Evolutionary conservation across 108 stramenopile genomes (phyloP), one percentile per base, ranked within the genome.

Genomic region (Cyclotella atomus): DNA sequence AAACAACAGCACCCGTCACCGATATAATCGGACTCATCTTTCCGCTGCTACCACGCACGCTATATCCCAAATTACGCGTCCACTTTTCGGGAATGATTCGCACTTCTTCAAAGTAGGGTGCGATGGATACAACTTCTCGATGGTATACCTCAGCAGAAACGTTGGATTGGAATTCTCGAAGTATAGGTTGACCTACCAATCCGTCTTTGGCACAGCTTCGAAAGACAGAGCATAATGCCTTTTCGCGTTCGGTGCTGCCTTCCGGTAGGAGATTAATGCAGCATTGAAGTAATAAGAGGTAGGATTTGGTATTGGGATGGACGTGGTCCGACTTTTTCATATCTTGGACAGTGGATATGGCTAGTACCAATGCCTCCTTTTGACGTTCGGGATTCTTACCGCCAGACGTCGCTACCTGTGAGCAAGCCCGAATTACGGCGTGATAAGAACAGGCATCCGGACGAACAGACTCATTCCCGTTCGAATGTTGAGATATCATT

Each of bases 151-250:
- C 88, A 0, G 75, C 20, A 5, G 93, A 78, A 25, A 87, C 81
- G 1, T 59, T 67, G 10, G 47, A 35, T 63, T 85, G 79, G 66
- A 94, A 88, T 29, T 59, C 52, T 55, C 77, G 59, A 28, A 94
- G 47, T 8, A 94, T 84, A 20, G 46, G 50, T 34, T 79, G 76
- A 66, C 88, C 65, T 4, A 94, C 90, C 76, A 88, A 70, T 9
- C 93, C 93, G 38, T 86, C 89, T 32, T 86, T 77, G 71, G 88
- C 86, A 50, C 89, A 89, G 29, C 81, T 76, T n/a, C 71, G 50
- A 56, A 94, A 94, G 10, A 91, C 57, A 23, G 74, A 82, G 36
- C 87, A 84, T 59, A 91, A 62, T n/a, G 84, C 76, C 23, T 69
- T 84, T 23, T 83, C 78, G 62, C 85, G 83, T 59, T 87, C 85